phyloP scores from a whole-genome alignment of 2,329 filamentous ascomycete species.

The Fusarium sublunatum region DNA sequence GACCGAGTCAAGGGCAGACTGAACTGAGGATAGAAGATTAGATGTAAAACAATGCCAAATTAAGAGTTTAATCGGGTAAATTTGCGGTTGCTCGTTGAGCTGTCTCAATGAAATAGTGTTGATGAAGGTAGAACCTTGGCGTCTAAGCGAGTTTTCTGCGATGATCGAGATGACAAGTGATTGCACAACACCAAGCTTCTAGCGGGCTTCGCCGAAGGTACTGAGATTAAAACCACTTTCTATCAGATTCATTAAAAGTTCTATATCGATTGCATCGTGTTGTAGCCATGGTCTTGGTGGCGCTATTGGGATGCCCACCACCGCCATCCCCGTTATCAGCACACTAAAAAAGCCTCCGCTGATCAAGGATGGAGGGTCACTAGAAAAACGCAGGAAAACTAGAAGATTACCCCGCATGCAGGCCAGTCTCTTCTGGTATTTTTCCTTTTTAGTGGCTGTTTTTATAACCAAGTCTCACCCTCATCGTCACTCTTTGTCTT shows the following conservation, averaged over 20 bases:
- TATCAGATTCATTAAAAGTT: no score
- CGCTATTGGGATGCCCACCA: no score
- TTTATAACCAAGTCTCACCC: no score
- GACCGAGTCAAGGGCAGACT: constrained; percentile 30
- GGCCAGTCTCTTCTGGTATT: not conserved
- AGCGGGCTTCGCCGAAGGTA: not conserved
- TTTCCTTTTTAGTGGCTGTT: not conserved
- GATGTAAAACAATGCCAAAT: not conserved
- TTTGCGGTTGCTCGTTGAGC: not conserved
- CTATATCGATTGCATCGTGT: no score
- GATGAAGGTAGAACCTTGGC: no score
- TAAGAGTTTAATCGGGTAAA: not conserved
- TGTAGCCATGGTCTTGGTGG: no score
- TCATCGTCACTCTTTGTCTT: no score
- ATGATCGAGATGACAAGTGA: not conserved
- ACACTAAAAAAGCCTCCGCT: no score
- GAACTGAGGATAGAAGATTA: constrained; percentile 11
- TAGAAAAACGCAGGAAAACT: not conserved
- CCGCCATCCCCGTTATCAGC: no score
- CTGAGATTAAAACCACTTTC: no score
- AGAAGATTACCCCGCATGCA: not conserved
- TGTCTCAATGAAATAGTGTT: not conserved
- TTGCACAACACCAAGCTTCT: not conserved
- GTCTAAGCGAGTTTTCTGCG: not conserved
- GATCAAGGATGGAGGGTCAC: no score